phyloP scores from a whole-genome alignment of 192 early-diverging fungal genomes.

The Pilaira anomala region DNA sequence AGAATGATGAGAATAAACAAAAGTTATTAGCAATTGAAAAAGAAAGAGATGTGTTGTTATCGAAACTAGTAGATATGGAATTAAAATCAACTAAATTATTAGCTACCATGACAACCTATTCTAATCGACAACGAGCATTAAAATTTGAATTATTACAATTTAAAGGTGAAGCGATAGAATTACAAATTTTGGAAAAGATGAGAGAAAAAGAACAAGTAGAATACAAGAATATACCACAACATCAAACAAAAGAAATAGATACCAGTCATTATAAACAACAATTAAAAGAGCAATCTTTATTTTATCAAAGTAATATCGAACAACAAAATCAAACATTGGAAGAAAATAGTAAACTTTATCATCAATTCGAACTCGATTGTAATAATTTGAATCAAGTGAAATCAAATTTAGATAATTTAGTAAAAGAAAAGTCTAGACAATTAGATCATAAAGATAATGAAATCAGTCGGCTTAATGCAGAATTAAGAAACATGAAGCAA shows the following conservation, averaged over 20 bases:
- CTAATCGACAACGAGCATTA: neutral
- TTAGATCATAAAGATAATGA: slow-evolving; percentile 36
- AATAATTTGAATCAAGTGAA: neutral
- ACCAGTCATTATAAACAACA: slow-evolving; percentile 30
- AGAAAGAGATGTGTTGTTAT: neutral
- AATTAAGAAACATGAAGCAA: slow-evolving; percentile 9
- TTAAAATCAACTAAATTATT: too few relatives aligned
- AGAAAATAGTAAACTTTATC: neutral
- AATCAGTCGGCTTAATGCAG: slow-evolving; percentile 30
- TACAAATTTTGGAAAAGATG: neutral
- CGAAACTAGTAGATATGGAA: slow-evolving; percentile 5
- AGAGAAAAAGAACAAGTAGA: neutral
- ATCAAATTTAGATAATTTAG: slow-evolving; percentile 28
- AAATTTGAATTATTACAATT: neutral
- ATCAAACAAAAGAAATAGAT: slow-evolving; percentile 28
- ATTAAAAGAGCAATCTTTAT: slow-evolving; percentile 24
- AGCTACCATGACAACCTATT: neutral
- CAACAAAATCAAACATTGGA: slow-evolving; percentile 27
- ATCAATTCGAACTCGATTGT: neutral
- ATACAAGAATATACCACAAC: neutral
- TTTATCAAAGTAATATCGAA: neutral
- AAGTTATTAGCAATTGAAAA: neutral
- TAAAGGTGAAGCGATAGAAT: neutral
- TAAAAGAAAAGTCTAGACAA: slow-evolving; percentile 34
- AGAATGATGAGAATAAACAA: neutral